Conservation (phyloP, 495 filamentous ascomycete genomes). For the Hypoxylon lienhwacheense region DNA sequence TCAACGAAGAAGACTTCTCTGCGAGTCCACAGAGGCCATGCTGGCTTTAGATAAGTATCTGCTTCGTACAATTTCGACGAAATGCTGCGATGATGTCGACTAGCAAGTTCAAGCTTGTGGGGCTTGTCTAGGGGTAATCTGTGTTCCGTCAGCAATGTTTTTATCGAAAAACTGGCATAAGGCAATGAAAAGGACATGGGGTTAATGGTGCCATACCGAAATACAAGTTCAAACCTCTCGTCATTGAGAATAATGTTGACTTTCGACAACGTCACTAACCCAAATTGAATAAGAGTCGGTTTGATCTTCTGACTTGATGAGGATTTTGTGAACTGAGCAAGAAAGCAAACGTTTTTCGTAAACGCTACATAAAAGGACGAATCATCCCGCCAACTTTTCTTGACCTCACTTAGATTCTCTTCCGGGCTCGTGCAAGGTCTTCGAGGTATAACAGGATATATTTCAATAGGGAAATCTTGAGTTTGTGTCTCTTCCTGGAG, state of each 20-base stretch:
- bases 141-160: constrained; percentile 28
- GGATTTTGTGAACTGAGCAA: constrained; percentile 71
- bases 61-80: constrained; percentile 70
- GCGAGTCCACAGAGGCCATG: constrained; percentile 74
- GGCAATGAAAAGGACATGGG: not conserved
- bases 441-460: constrained; percentile 84
- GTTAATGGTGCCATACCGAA: constrained; percentile 60
- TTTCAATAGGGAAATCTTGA: constrained; percentile 67
- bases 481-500: constrained; percentile 71
- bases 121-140: constrained; percentile 67
- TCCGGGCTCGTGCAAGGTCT: constrained; percentile 52
- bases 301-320: constrained; percentile 26
- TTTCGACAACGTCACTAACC: constrained; percentile 72
- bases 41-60: constrained; percentile 77
- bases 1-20: constrained; percentile 63
- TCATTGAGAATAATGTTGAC: constrained; percentile 67
- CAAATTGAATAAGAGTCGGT: constrained; percentile 40
- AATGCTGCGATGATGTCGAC: constrained; percentile 74
- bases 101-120: constrained; percentile 73
- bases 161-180: not conserved
- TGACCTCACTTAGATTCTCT: constrained; percentile 49
- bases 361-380: constrained; percentile 85
- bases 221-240: constrained; percentile 83
- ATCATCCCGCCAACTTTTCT: constrained; percentile 71
- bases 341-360: constrained; percentile 78